Conservation (phyloP, 495 filamentous ascomycete genomes). For the Aspergillus sclerotioniger region DNA sequence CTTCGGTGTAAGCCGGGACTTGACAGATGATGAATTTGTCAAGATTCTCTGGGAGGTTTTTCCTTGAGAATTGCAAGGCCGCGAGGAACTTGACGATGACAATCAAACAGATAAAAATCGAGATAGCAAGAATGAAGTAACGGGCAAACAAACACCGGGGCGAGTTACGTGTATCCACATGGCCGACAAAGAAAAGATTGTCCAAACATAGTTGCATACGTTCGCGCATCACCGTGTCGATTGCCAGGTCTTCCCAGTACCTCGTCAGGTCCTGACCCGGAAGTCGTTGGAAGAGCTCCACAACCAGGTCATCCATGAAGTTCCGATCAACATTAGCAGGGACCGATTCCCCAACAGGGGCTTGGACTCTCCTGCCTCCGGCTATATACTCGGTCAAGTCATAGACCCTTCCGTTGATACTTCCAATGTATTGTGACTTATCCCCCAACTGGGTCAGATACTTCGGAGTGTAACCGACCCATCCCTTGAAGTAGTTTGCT, state of each 20-base stretch:
- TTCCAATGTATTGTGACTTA: conserved; percentile 68
- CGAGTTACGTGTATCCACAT: conserved; percentile 89
- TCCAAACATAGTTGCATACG: conserved; percentile 85
- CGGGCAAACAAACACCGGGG: conserved; percentile 80
- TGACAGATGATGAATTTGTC: conserved; percentile 99
- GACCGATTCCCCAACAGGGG: conserved; percentile 44
- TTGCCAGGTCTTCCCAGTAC: conserved; percentile 68
- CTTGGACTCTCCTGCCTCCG: conserved; percentile 67
- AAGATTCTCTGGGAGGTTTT: conserved; percentile 89
- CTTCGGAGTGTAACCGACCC: conserved; percentile 76
- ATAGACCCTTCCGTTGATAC: conserved; percentile 79
- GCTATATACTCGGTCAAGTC: conserved; percentile 83
- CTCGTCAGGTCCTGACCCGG: conserved; percentile 80
- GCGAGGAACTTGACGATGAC: conserved; percentile 97
- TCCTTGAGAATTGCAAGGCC: conserved; percentile 87
- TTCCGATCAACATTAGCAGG: conserved; percentile 58
- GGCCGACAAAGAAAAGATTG: conserved; percentile 93
- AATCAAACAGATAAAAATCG: conserved; percentile 73
- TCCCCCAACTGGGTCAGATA: conserved; percentile 70
- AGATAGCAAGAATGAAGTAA: conserved; percentile 90
- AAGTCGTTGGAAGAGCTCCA: conserved; percentile 71
- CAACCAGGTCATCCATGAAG: conserved; percentile 79
- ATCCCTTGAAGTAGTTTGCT: conserved; percentile 79
- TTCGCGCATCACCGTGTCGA: conserved; percentile 52
- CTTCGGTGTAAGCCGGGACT: conserved; percentile 96